Evolutionary conservation across 225 moss, liverwort and hornwort genomes (phyloP), one percentile per base, ranked within the genome.

Genomic region (Pseudoscleropodium purum): DNA sequence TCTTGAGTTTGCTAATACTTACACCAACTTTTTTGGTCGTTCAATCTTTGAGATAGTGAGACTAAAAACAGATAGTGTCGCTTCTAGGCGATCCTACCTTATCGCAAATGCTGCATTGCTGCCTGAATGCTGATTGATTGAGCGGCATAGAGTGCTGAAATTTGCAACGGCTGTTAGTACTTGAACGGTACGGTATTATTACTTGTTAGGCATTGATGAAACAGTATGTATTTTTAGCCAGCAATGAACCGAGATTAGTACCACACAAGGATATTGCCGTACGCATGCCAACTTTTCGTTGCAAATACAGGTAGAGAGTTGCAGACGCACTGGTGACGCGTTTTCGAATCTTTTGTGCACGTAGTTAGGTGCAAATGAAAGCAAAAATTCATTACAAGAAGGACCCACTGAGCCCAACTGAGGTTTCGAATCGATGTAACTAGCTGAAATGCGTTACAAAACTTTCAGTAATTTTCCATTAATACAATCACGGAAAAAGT

Each of bases 51-150:
- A 57, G 57, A 47, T 33, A 19, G 49, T 10, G 4, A 16, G 47
- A 47, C 11, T 26, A 21, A 30, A 1, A 16, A 45, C 1, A 10
- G 10, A 17, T 2, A 16, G 5, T 43, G 31, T 31, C 4, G 0
- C 12, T 31, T 49, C 11, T 7, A 6, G 10, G 2, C 49, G 75
- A 31, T 47, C 47, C 47, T 33, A 49, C 49, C 31, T 33, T 31
- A 49, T 49, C 49, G 12, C 36, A 36, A 15, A 9, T 24, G 14
- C 36, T 7, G 10, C 78, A 54, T 25, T 56, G 31, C 57, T 30
- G 54, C 54, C 54, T 5, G 31, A 33, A 75, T 49, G 49, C 75
- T 13, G 33, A 39, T 73, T 33, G 59, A 72, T 59, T 72, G 67
- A 27, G 84, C n/a, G 52, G 27, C 37, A 26, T 12, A 8, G 37